Conservation (phyloP, 306 rosid species). For the Acmispon strigosus region DNA sequence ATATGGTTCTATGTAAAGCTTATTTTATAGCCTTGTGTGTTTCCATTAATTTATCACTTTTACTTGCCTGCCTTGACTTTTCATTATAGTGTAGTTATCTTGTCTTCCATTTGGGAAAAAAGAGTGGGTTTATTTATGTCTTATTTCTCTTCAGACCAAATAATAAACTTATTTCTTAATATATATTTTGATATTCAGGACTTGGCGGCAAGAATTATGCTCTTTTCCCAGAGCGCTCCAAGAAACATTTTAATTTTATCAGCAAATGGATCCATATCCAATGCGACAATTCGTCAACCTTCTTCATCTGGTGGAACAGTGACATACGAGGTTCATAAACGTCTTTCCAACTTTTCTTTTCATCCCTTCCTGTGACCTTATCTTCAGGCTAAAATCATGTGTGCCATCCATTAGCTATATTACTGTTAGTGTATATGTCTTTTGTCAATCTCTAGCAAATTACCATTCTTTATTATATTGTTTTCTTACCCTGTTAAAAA, state of each 20-base stretch:
- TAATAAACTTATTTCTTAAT: background rate
- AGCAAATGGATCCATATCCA: conserved; percentile 70
- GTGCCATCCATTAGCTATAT: background rate
- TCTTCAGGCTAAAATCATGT: background rate
- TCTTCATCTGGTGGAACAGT: conserved; percentile 67
- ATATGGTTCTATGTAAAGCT: background rate
- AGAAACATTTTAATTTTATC: conserved; percentile 55
- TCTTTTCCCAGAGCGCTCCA: conserved; percentile 54
- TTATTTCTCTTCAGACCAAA: background rate
- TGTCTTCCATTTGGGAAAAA: background rate
- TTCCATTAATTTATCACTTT: background rate
- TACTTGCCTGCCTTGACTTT: background rate
- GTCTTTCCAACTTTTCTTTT: background rate
- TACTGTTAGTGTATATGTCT: background rate
- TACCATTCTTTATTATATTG: background rate
- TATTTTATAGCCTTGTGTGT: background rate
- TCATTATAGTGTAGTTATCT: background rate
- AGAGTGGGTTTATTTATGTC: background rate
- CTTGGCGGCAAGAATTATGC: conserved; percentile 45
- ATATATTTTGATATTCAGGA: conserved; percentile 43
- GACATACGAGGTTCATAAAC: conserved; percentile 74
- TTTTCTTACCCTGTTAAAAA: background rate
- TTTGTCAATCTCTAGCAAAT: background rate
- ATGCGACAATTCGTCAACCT: conserved; percentile 63
- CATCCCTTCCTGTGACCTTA: background rate